Conservation (phyloP, 176 grass and related monocot species). For the Zea luxurians region DNA sequence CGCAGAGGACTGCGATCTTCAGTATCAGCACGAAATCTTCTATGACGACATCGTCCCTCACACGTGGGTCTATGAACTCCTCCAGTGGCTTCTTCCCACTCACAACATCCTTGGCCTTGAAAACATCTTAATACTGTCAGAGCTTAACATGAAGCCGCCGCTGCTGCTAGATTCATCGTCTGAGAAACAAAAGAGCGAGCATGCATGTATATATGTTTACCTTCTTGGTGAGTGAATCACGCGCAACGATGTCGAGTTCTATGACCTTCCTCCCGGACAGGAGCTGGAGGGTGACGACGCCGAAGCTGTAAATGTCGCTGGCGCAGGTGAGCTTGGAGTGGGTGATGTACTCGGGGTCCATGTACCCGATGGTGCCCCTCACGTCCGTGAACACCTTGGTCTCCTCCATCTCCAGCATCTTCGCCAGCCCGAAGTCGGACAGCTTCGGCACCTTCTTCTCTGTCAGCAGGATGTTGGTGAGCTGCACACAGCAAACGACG, state of each 20-base stretch:
- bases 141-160: no score
- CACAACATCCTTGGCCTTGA: conserved; percentile 57
- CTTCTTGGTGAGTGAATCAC: conserved; percentile 62
- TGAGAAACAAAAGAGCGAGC: no score
- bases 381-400: conserved; percentile 65
- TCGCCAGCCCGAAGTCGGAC: conserved; percentile 62
- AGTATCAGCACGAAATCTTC: conserved; percentile 54
- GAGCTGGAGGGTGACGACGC: conserved; percentile 57
- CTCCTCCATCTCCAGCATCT: conserved; percentile 59
- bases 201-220: conserved; percentile 8
- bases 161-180: no score
- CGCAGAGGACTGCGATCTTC: conserved; percentile 50
- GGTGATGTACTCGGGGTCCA: conserved; percentile 72
- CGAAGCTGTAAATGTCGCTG: conserved; percentile 73
- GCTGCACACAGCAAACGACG: conserved; percentile 32
- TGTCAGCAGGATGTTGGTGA: conserved; percentile 66
- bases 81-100: conserved; percentile 46
- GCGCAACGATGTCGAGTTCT: conserved; percentile 54
- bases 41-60: conserved; percentile 52
- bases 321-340: conserved; percentile 56
- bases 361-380: conserved; percentile 69
- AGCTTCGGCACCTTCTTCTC: conserved; percentile 56
- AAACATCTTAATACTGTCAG: neutral
- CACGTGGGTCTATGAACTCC: conserved; percentile 52
- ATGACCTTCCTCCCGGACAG: conserved; percentile 73